Evolutionary conservation across 2,329 filamentous ascomycete species (phyloP), one percentile per base, ranked within the genome.

Genomic region (Orbilia blumenaviensis): DNA sequence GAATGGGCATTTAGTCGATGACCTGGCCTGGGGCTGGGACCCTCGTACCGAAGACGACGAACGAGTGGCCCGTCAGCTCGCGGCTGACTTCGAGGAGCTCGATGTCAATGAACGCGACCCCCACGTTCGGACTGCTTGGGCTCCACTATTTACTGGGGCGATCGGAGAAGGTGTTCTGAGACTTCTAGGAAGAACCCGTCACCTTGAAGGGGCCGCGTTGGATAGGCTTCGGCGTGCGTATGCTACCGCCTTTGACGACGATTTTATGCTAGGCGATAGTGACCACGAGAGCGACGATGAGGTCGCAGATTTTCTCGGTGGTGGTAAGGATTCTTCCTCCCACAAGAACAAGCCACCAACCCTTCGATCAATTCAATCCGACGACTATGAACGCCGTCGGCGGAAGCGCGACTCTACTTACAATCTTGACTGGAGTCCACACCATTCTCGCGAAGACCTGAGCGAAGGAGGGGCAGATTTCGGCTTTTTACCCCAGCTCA

Each of bases 401-500:
- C 56, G 29, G 9, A 68, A 75, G 44, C 63, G 71, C n/a, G 64
- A 68, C 16, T 75, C 71, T 16, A 62, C 42, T 25, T 75, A 75
- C 18, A 75, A 75, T 44, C 71, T 75, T 12, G 71, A 75, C 25
- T 75, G 71, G 71, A 75, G 71, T 18, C 71, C 71, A 1, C 71
- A 68, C 23, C 36, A 67, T 10, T 75, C 71, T 16, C 63, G 16
- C 4, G 71, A 75, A 27, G 48, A 64, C 21, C 38, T 75, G 5
- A 58, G 62, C 10, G 56, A 63, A 23, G 71, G 64, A 8, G 71
- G 64, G 23, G 63, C 5, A n/a, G 63, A 75, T 25, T 75, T 75
- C 21, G 64, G 71, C 21, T 68, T 75, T 38, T 21, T 75, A 1
- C 71, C 71, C 21, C 63, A 67, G 16, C 38, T 75, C 12, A 67